Conservation (phyloP, 805 yeast genomes). For the Lachancea waltii region DNA sequence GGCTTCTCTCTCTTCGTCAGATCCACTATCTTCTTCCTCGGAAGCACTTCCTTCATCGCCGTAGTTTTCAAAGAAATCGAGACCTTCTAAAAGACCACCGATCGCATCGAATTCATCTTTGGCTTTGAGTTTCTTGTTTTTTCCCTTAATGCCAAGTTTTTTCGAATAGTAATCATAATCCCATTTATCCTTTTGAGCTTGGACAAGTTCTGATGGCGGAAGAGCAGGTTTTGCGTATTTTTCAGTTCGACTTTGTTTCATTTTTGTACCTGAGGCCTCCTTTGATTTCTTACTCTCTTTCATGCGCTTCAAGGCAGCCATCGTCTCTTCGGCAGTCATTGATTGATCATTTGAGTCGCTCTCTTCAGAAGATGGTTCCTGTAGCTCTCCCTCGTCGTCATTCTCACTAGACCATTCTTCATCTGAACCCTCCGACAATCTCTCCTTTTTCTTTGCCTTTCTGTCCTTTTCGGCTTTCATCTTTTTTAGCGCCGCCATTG, state of each 20-base stretch:
- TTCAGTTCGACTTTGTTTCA: background rate
- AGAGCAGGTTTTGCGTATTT: conserved; percentile 5
- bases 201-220: conserved; percentile 43
- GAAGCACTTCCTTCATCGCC: conserved; percentile 25
- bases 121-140: conserved; percentile 40
- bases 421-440: background rate
- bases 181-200: conserved; percentile 56
- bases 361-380: conserved; percentile 12
- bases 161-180: conserved; percentile 81
- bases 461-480: conserved; percentile 3
- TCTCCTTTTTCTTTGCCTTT: background rate
- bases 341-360: conserved; percentile 21
- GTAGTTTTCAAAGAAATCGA: conserved; percentile 36
- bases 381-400: conserved; percentile 31
- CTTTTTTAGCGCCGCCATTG: conserved; percentile 38
- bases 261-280: conserved; percentile 3
- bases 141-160: conserved; percentile 63
- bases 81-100: conserved; percentile 77
- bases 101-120: conserved; percentile 64
- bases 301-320: conserved; percentile 30
- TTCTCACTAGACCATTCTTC: background rate
- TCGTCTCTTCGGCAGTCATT: conserved; percentile 33
- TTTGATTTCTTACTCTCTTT: conserved; percentile 20
- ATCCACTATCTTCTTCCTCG: conserved; percentile 25
- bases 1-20: conserved; percentile 17